Evolutionary conservation across 352 stramenopile species (phyloP), one percentile per base, ranked within the genome.

Genomic region (Thraustochytrium striatum): DNA sequence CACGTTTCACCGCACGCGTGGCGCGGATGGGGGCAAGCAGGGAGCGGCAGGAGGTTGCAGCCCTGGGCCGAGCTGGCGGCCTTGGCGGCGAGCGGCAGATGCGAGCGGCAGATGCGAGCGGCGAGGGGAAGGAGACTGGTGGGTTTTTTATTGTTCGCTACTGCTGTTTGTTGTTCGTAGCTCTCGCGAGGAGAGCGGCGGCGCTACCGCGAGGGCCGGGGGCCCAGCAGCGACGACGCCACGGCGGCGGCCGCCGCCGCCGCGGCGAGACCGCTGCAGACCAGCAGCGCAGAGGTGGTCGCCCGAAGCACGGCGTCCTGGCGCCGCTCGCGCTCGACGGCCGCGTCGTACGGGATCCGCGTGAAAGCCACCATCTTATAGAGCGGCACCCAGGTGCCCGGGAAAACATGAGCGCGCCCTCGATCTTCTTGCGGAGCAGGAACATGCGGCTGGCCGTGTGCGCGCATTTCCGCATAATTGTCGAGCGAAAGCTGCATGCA

Each of bases 331-430:
- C 72, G 55, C 5, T 11, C 41, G 30, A 85, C 38, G 3, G 79
- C 79, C 47, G 82, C 68, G 57, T 84, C 41, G 25, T 86, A 86
- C 13, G 82, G 82, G 19, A 83, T 79, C 8, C 82, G 61, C 21
- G 82, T 78, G 50, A 86, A 87, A 38, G 83, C 61, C 1, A 87
- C 83, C 83, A 87, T 87, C 38, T 69, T 72, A 68, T 87, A 87
- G 2, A 86, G 61, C 1, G 83, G 83, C 19, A 83, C 81, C 65
- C 82, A 86, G n/a, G 9, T 39, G 5, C 11, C 25, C 0, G 81
- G 83, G 21, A 84, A 72, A 9, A 83, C 19, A 72, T 32, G 36
- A 86, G 50, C 35, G 25, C 19, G 28, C 35, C 62, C 52, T 87
- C 79, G 2, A 87, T 25, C 3, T 39, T 8, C 69, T 87, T 85